phyloP scores from a whole-genome alignment of 768 basidiomycete genomes.

The Chlorophyllum brunneum region DNA sequence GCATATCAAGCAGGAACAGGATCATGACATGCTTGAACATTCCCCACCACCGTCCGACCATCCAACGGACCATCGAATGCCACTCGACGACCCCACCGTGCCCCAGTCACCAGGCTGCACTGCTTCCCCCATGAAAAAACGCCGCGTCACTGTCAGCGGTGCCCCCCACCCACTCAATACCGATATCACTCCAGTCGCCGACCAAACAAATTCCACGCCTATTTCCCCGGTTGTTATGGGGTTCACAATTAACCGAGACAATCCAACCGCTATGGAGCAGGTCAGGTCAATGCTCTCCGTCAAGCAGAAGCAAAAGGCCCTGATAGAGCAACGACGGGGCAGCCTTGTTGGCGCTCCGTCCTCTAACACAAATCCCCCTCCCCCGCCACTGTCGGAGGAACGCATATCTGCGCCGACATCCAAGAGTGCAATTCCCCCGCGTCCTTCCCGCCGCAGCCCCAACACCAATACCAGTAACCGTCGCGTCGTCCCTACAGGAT shows the following conservation, averaged over 20 bases:
- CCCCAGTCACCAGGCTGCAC: slow-evolving; percentile 39
- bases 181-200: slow-evolving; percentile 38
- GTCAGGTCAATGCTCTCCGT: slow-evolving; percentile 57
- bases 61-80: slow-evolving; percentile 17
- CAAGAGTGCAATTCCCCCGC: slow-evolving; percentile 13
- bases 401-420: slow-evolving; percentile 9
- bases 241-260: slow-evolving; percentile 55
- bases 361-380: slow-evolving; percentile 22
- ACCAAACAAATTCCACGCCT: slow-evolving; percentile 48
- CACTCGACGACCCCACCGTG: slow-evolving; percentile 22
- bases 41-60: slow-evolving; percentile 31
- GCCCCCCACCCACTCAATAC: slow-evolving; percentile 53
- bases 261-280: slow-evolving; percentile 55
- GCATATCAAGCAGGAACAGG: slow-evolving; percentile 63
- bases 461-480: slow-evolving; percentile 27
- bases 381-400: slow-evolving; percentile 11
- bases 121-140: slow-evolving; percentile 54
- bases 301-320: slow-evolving; percentile 69
- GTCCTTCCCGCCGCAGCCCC: slow-evolving; percentile 34
- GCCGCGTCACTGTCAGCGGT: slow-evolving; percentile 70
- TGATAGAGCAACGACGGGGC: slow-evolving; percentile 67
- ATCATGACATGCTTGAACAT: slow-evolving; percentile 41
- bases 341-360: slow-evolving; percentile 41
- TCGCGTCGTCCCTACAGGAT: slow-evolving; percentile 19
- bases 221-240: slow-evolving; percentile 68